Conservation (phyloP, 2,329 filamentous ascomycete genomes). For the Penicillium crustosum region DNA sequence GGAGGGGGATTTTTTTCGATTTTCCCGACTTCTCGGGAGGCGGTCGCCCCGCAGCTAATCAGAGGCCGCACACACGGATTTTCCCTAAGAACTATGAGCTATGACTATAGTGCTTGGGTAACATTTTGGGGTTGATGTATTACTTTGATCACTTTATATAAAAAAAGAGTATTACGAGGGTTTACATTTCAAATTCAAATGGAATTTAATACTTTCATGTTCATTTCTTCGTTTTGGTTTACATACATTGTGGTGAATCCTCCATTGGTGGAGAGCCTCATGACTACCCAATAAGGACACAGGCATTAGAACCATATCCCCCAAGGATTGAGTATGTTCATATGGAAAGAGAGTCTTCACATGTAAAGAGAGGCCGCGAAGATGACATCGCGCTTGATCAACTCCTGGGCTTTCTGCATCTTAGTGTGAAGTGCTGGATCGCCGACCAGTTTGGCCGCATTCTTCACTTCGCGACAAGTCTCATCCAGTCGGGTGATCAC, state of each 20-base stretch:
- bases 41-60: constrained; percentile 32
- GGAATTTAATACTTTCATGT: neutral
- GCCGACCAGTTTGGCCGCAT: constrained; percentile 90
- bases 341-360: constrained; percentile 82
- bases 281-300: neutral
- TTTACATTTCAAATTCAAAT: too few relatives aligned
- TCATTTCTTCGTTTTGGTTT: constrained; percentile 6
- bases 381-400: constrained; percentile 95
- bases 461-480: constrained; percentile 96
- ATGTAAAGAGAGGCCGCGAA: constrained; percentile 87
- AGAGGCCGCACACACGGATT: constrained; percentile 28
- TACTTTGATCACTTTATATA: neutral
- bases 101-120: neutral
- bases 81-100: constrained; percentile 5
- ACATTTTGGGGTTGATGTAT: neutral
- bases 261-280: neutral
- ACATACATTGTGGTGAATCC: neutral
- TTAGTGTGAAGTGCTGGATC: constrained; percentile 91
- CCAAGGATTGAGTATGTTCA: constrained; percentile 38
- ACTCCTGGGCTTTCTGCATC: constrained; percentile 95
- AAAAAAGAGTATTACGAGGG: neutral
- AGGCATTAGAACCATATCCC: neutral
- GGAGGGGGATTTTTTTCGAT: constrained; percentile 25
- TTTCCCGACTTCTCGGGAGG: constrained; percentile 19
- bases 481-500: constrained; percentile 93